Base-by-base conservation (phyloP, 179 eudicot genomes). In the Heliamphora pulchella region DNA sequence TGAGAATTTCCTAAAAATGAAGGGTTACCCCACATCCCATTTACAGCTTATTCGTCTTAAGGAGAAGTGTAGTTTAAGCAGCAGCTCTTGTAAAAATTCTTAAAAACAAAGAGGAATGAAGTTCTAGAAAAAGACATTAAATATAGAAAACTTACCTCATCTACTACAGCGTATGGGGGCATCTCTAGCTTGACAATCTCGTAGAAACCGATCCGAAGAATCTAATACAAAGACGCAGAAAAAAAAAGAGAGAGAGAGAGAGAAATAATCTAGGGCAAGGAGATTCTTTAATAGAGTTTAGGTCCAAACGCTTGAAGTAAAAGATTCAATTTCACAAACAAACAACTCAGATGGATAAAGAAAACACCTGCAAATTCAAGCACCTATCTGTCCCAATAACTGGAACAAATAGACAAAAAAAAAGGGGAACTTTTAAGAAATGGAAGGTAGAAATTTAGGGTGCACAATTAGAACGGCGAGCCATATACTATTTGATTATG, bases 81-180 rank as follows among this genome's bases (percentile, higher is more conserved):
- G 15, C 77, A 74, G 13, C 20, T 3, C 20, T 58, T 75, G 18
- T 55, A 39, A 55, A 54, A 22, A 59, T 39, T 44, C 15, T 43
- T 41, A 2, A 11, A 15, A 62, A 63, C n/a, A 71, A 39, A 20
- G 31, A 57, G 43, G 6, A 71, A 9, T 4, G 39, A 63, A 78
- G 50, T 71, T 77, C 58, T 51, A 46, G 11, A 59, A 62, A 61
- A 57, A 55, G 50, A 78, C 41, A 44, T 9, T 15, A 73, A 53
- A 46, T 6, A 78, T 0, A 18, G 46, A 53, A 83, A 78, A 46
- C 73, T 78, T 79, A 95, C 98, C 98, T 93, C 98, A 84, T 95
- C 89, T 58, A 96, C 93, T 72, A 93, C 99, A 83, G 99, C 99
- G 90, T 96, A 89, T n/a, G 98, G 84, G 8, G 99, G 99, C 93